These are phyloP conservation scores for Lentinus brumalis DNA, from an alignment of 768 basidiomycete species.

Conservation along the genomic window DNA sequence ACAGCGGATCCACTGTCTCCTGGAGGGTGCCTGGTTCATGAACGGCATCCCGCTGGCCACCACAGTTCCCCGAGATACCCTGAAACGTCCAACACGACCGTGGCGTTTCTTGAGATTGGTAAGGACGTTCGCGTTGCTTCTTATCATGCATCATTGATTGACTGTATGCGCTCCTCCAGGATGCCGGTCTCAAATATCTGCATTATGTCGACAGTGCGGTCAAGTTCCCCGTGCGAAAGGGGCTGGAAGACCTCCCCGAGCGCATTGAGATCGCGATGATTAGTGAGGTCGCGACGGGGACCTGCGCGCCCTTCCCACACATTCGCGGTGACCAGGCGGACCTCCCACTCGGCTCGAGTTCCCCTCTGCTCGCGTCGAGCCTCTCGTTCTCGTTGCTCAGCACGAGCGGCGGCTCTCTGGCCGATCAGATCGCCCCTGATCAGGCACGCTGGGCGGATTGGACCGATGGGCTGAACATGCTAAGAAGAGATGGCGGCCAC, in stretches of 20 bases:
- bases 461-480: conserved; percentile 91
- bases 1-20: conserved; percentile 84
- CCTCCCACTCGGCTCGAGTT: conserved; percentile 56
- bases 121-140: conserved; percentile 2
- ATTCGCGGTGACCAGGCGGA: conserved; percentile 41
- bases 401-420: conserved; percentile 70
- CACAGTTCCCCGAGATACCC: conserved; percentile 48
- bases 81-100: conserved; percentile 59
- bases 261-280: conserved; percentile 81
- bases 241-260: conserved; percentile 86
- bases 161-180: conserved; percentile 44
- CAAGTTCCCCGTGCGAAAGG: conserved; percentile 77
- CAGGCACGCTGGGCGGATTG: conserved; percentile 87
- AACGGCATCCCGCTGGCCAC: conserved; percentile 61
- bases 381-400: conserved; percentile 74
- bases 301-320: conserved; percentile 68
- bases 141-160: conserved; percentile 2
- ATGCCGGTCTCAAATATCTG: conserved; percentile 75
- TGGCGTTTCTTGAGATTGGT: conserved; percentile 92
- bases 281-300: conserved; percentile 77
- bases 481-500: conserved; percentile 79
- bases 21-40: conserved; percentile 92
- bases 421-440: conserved; percentile 77
- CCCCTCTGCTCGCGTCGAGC: conserved; percentile 59
- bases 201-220: conserved; percentile 82